phyloP scores from a whole-genome alignment of 805 yeast species.

The Sugiyamaella americana region DNA sequence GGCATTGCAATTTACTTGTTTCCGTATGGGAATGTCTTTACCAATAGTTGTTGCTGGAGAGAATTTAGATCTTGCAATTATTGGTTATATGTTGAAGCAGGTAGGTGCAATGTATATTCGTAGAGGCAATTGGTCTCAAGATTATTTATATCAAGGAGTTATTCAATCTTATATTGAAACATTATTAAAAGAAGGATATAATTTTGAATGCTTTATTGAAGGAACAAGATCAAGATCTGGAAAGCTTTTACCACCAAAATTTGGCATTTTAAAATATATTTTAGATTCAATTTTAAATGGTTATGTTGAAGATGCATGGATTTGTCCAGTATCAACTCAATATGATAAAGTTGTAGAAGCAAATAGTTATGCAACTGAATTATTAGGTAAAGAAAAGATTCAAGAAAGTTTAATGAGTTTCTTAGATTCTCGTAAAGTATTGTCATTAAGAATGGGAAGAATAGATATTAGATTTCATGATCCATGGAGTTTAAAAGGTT shows the following conservation, averaged over 20 bases:
- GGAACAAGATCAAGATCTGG: constrained; percentile 66
- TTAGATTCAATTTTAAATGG: constrained; percentile 43
- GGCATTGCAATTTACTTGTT: constrained; percentile 47
- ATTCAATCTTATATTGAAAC: constrained; percentile 43
- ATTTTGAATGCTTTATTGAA: constrained; percentile 56
- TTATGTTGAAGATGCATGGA: constrained; percentile 35
- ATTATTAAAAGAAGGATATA: constrained; percentile 42
- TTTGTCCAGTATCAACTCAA: constrained; percentile 53
- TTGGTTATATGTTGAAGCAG: constrained; percentile 45
- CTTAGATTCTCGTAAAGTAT: constrained; percentile 30
- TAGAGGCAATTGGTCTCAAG: constrained; percentile 36
- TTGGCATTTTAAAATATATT: constrained; percentile 52
- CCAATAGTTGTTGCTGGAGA: constrained; percentile 65
- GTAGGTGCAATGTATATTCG: constrained; percentile 56
- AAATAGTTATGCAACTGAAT: constrained; percentile 48
- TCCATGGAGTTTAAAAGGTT: constrained; percentile 36
- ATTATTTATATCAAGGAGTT: constrained; percentile 40
- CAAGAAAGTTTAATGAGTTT: constrained; percentile 43
- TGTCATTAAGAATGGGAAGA: constrained; percentile 35
- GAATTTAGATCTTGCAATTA: constrained; percentile 52
- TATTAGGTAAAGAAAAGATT: constrained; percentile 51
- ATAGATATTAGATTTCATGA: constrained; percentile 38
- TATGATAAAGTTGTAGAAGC: constrained; percentile 56
- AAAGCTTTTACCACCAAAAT: constrained; percentile 55
- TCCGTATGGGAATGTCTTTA: constrained; percentile 47